A percentile compares a stretch with the other conserved stretches of the same genome.
Evolutionary conservation across 805 yeast genomes (phyloP).

Genomic region (Candida boidinii): DNA sequence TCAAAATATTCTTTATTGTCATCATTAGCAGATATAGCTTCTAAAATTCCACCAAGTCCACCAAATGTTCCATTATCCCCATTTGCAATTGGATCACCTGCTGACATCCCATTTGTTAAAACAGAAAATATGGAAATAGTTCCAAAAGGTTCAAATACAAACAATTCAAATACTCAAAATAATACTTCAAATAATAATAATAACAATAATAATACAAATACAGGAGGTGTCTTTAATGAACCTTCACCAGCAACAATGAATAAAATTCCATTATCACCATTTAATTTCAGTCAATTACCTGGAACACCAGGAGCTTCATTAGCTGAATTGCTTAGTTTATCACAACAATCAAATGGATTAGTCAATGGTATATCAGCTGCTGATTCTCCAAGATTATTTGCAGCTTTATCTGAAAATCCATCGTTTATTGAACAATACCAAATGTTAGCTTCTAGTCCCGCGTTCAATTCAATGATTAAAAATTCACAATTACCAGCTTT

Average conservation of each 20-base stretch:
- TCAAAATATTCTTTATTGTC: conserved; percentile 3
- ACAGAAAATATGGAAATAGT: too few species aligned
- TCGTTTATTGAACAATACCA: conserved; percentile 16
- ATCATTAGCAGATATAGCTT: conserved; percentile 14
- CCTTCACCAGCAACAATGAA: conserved; percentile 1
- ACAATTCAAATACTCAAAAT: too few species aligned
- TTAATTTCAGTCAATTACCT: conserved; percentile 5
- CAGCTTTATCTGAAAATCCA: conserved; percentile 15
- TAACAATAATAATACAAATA: too few species aligned
- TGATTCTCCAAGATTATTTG: conserved; percentile 17
- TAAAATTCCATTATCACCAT: too few species aligned
- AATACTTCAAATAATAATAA: too few species aligned
- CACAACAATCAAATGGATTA: conserved; percentile 12
- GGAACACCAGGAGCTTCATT: conserved; percentile 14
- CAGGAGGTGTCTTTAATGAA: too few species aligned
- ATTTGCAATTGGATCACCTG: conserved; percentile 6
- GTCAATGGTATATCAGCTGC: too few species aligned
- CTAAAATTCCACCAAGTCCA: conserved; percentile 11
- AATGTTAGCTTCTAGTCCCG: conserved; percentile 10
- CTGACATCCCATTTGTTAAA: too few species aligned
- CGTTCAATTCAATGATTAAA: conserved; percentile 6
- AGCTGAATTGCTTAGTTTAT: conserved; percentile 13
- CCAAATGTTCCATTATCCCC: conserved; percentile 7
- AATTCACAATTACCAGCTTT: conserved; percentile 7
- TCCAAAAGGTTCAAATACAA: too few species aligned